These are phyloP conservation scores for Prunus salicina DNA, from an alignment of 306 rosid genomes.

Conservation along the genomic window DNA sequence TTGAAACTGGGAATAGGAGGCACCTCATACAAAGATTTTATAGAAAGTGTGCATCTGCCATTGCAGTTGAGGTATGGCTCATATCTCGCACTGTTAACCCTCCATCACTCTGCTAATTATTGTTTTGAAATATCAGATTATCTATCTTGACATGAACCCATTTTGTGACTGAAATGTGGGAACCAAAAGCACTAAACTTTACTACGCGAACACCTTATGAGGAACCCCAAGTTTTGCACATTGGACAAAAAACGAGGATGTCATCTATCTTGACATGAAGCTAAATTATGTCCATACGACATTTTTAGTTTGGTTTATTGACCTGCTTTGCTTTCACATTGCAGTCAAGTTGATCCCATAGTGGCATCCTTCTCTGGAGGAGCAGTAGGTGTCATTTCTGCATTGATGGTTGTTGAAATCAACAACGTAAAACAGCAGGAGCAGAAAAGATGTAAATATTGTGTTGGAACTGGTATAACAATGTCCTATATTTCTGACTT, in stretches of 20 bases:
- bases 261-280: slow-evolving; percentile 6
- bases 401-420: slow-evolving; percentile 94
- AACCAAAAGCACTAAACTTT: neutral
- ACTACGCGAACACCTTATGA: neutral
- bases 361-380: slow-evolving; percentile 99
- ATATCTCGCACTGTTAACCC: slow-evolving; percentile 8
- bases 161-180: neutral
- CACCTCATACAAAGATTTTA: slow-evolving; percentile 90
- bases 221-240: neutral
- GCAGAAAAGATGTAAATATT: slow-evolving; percentile 94
- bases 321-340: slow-evolving; percentile 22
- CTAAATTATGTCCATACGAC: slow-evolving; percentile 8
- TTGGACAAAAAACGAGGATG: neutral
- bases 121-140: neutral
- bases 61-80: slow-evolving; percentile 86
- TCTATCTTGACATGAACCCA: neutral
- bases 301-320: slow-evolving; percentile 11
- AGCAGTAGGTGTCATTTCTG: slow-evolving; percentile 95
- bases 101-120: neutral
- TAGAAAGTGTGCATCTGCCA: slow-evolving; percentile 71
- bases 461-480: slow-evolving; percentile 89
- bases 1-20: slow-evolving; percentile 94
- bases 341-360: slow-evolving; percentile 96
- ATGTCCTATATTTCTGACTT: neutral
- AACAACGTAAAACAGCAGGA: slow-evolving; percentile 96